phyloP scores from a whole-genome alignment of 306 rosid species.

The Pueraria montana region DNA sequence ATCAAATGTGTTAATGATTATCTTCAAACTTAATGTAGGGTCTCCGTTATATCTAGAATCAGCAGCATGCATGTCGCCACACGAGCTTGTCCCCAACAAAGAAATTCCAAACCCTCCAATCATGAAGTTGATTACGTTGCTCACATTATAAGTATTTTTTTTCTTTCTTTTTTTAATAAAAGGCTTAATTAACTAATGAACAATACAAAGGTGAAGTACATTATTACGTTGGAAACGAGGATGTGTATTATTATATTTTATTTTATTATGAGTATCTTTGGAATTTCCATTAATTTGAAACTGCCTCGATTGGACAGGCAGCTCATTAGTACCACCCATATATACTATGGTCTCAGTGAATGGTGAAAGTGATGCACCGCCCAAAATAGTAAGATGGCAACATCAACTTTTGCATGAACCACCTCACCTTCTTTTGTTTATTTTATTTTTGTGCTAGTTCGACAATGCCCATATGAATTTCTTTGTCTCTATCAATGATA shows the following conservation, averaged over 20 bases:
- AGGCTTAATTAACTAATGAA: not conserved
- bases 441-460: slow-evolving; percentile 45
- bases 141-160: not conserved
- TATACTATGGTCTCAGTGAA: slow-evolving; percentile 51
- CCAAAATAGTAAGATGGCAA: slow-evolving; percentile 71
- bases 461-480: slow-evolving; percentile 39
- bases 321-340: slow-evolving; percentile 63
- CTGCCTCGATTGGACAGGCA: slow-evolving; percentile 74
- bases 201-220: not conserved
- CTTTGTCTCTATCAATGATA: slow-evolving; percentile 39
- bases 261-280: slow-evolving; percentile 15
- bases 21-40: slow-evolving; percentile 48
- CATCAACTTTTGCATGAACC: slow-evolving; percentile 63
- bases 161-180: not conserved
- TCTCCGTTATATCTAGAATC: slow-evolving; percentile 43
- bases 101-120: slow-evolving; percentile 27
- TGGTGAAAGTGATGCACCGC: slow-evolving; percentile 71
- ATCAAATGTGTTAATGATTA: slow-evolving; percentile 35
- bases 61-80: slow-evolving; percentile 41
- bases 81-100: slow-evolving; percentile 39
- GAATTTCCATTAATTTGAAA: slow-evolving; percentile 62
- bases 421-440: slow-evolving; percentile 12
- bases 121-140: slow-evolving; percentile 27
- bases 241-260: not conserved
- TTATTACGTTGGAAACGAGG: slow-evolving; percentile 35